phyloP scores from a whole-genome alignment of 2,329 filamentous ascomycete genomes.

The Cladophialophora exuberans region DNA sequence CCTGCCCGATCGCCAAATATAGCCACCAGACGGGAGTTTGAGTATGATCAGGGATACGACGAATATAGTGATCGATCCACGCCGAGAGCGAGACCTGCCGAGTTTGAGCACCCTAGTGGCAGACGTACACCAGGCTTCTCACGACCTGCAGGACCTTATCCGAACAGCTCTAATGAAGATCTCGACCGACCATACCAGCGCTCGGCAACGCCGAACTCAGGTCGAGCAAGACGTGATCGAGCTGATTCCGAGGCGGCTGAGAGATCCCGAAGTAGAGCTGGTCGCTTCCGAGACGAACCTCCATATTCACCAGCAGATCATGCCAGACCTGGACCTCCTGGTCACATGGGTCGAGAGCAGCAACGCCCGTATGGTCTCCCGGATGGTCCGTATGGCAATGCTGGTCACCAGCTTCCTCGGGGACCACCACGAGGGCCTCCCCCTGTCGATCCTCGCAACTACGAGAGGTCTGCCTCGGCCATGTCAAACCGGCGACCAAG shows the following conservation, averaged over 20 bases:
- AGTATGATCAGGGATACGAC: constrained; percentile 18
- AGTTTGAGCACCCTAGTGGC: constrained; percentile 18
- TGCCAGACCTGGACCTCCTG: constrained; percentile 11
- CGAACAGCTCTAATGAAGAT: constrained; percentile 16
- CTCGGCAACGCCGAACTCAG: constrained; percentile 36
- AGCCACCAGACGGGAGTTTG: constrained; percentile 6
- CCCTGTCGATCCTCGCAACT: constrained; percentile 24
- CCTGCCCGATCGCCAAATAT: constrained; percentile 16
- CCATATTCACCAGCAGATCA: constrained; percentile 19
- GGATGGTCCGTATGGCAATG: constrained; percentile 15
- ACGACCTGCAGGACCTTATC: constrained; percentile 6
- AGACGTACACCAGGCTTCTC: constrained; percentile 18
- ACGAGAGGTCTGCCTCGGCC: constrained; percentile 44
- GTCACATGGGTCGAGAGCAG: constrained; percentile 12
- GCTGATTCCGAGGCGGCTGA: constrained; percentile 59
- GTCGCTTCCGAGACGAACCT: constrained; percentile 54
- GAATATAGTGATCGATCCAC: constrained; percentile 8
- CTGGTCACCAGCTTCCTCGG: constrained; percentile 8
- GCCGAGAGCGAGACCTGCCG: constrained; percentile 17
- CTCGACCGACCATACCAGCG: constrained; percentile 24
- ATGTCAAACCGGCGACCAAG: constrained; percentile 45
- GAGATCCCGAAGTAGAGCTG: constrained; percentile 58
- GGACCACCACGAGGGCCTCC: constrained; percentile 20
- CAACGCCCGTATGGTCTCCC: constrained; percentile 15
- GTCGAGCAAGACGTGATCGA: constrained; percentile 47